These are phyloP conservation scores for Parachaetomium inaequale DNA, from an alignment of 495 filamentous ascomycete species.

Conservation along the genomic window DNA sequence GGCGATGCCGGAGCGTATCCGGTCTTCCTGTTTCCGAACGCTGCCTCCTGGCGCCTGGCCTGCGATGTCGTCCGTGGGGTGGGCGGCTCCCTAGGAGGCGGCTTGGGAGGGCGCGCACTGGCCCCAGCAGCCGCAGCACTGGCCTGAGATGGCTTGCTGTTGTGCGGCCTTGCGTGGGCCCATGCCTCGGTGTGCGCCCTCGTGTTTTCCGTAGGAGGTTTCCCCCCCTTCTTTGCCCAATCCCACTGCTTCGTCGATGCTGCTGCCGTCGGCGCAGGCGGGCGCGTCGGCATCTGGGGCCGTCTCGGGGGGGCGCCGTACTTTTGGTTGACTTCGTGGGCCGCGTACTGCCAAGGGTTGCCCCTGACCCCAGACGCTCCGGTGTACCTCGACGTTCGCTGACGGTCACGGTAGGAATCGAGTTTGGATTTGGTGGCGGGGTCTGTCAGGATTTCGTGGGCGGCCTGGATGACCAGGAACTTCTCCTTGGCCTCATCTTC, in stretches of 20 bases:
- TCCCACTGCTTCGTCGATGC: slow-evolving; percentile 22
- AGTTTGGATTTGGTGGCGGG: slow-evolving; percentile 64
- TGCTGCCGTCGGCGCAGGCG: slow-evolving; percentile 20
- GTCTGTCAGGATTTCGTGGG: slow-evolving; percentile 78
- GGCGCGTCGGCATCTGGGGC: slow-evolving; percentile 34
- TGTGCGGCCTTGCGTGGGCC: slow-evolving; percentile 55
- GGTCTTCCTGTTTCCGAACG: slow-evolving; percentile 41
- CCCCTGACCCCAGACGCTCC: slow-evolving; percentile 46
- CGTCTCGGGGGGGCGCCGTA: slow-evolving; percentile 46
- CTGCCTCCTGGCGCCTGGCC: slow-evolving; percentile 42
- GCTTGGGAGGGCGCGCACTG: slow-evolving; percentile 27
- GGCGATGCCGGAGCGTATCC: slow-evolving; percentile 43
- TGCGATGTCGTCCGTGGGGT: slow-evolving; percentile 44
- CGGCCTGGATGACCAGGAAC: slow-evolving; percentile 81
- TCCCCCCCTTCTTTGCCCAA: slow-evolving; percentile 40
- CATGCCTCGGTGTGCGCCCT: slow-evolving; percentile 63
- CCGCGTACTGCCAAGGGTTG: slow-evolving; percentile 50
- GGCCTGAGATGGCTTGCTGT: slow-evolving; percentile 14
- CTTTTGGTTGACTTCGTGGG: slow-evolving; percentile 34
- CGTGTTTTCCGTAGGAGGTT: slow-evolving; percentile 55
- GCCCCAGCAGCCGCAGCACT: slow-evolving; percentile 2
- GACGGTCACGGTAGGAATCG: slow-evolving; percentile 64
- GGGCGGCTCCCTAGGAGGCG: slow-evolving; percentile 13
- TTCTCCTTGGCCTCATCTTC: slow-evolving; percentile 73
- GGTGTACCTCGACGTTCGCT: slow-evolving; percentile 34